Percentiles rank a stretch among this genome's conserved stretches.
phyloP scores from a whole-genome alignment of 2,329 filamentous ascomycete genomes.

The Aspergillus texensis region DNA sequence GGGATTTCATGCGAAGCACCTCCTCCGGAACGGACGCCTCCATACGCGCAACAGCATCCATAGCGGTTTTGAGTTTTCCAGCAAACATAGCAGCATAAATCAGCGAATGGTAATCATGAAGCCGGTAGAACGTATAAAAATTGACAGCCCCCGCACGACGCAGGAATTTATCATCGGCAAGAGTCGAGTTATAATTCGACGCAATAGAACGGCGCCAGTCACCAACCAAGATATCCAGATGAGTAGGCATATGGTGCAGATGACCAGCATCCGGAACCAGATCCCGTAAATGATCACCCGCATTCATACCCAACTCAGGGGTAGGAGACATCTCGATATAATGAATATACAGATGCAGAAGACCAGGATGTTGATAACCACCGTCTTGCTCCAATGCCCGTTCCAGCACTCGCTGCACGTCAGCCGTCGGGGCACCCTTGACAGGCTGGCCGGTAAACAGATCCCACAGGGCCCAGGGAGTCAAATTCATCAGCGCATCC shows the following conservation, averaged over 20 bases:
- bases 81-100: conserved; percentile 65
- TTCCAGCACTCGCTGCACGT: conserved; percentile 62
- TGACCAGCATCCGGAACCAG: conserved; percentile 69
- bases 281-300: conserved; percentile 70
- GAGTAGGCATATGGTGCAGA: conserved; percentile 72
- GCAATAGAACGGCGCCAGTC: conserved; percentile 67
- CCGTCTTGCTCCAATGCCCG: conserved; percentile 54
- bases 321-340: conserved; percentile 73
- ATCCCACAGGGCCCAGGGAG: conserved; percentile 67
- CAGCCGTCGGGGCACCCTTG: conserved; percentile 56
- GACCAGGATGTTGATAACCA: conserved; percentile 63
- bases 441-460: conserved; percentile 59
- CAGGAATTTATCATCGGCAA: conserved; percentile 68
- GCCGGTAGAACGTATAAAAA: conserved; percentile 74
- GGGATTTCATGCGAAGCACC: conserved; percentile 64
- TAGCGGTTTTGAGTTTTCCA: conserved; percentile 62
- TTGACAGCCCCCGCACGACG: conserved; percentile 60
- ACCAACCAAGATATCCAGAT: conserved; percentile 71
- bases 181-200: conserved; percentile 66
- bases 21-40: conserved; percentile 65
- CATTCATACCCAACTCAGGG: conserved; percentile 63
- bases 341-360: conserved; percentile 75
- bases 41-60: conserved; percentile 61
- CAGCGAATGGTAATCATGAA: conserved; percentile 71
- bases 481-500: conserved; percentile 67